Evolutionary conservation across 164 flowering plant genomes (phyloP).

Genomic region (Dillenia suffruticosa): DNA sequence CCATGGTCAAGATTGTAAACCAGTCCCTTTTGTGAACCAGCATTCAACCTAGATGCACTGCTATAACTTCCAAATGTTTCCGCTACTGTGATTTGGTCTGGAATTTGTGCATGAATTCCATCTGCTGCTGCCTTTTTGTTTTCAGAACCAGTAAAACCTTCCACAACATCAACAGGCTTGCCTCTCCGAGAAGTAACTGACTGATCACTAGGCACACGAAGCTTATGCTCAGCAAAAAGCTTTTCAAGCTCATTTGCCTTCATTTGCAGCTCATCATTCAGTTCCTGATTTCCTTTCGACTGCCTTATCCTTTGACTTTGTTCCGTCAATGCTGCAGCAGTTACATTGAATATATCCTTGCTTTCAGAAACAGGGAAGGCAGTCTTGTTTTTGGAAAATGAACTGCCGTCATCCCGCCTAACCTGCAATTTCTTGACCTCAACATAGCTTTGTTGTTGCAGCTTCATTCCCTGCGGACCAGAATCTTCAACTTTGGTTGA

Average conservation of each 20-base stretch:
- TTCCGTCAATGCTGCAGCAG: constrained; percentile 26
- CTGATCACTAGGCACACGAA: constrained; percentile 76
- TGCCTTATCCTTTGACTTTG: constrained; percentile 66
- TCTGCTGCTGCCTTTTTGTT: constrained; percentile 28
- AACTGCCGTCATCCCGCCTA: constrained; percentile 26
- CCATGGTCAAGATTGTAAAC: constrained; percentile 27
- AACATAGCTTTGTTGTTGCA: constrained; percentile 40
- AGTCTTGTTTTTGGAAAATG: constrained; percentile 21
- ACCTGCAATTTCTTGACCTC: constrained; percentile 31
- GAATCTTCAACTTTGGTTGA: constrained; percentile 33
- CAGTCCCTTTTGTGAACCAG: constrained; percentile 27
- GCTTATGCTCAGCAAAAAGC: constrained; percentile 96
- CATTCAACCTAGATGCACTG: constrained; percentile 22
- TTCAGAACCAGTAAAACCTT: constrained; percentile 24
- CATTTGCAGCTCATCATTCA: constrained; percentile 80
- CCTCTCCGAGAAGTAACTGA: constrained; percentile 48
- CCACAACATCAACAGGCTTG: constrained; percentile 40
- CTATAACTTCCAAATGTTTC: constrained; percentile 32
- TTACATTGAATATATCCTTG: constrained; percentile 26
- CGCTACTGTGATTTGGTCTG: constrained; percentile 15
- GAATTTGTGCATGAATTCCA: constrained; percentile 25
- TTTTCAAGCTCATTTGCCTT: constrained; percentile 96
- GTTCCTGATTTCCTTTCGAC: constrained; percentile 79
- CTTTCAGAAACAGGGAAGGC: constrained; percentile 21
- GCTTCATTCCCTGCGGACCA: constrained; percentile 33